Base-by-base conservation (phyloP, 805 yeast species). In the Lipomyces yamanashiensis region DNA sequence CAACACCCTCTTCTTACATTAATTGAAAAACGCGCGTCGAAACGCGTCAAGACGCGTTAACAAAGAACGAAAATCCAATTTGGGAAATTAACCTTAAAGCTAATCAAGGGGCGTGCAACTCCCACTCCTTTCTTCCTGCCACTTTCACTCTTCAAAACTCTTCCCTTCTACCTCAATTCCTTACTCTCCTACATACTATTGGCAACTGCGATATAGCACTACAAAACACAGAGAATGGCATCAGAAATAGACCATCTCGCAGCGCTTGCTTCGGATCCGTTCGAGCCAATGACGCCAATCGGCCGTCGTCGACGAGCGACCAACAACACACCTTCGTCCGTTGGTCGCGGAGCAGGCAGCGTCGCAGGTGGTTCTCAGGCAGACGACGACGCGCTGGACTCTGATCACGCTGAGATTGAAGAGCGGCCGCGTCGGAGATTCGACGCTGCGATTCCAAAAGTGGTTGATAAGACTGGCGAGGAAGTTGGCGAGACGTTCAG, bases 401-500 rank as follows among this genome's bases (percentile, higher is more conserved):
- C 52, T 15, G 66, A 63, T 15, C 48, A 56, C 43, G 51, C 58
- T 12, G 65, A 61, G 44, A 47, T 57, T 7, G 66, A 62, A 36
- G 66, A 63, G 10, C 61, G 56, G n/a, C 66, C 66, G 8, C 60
- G 68, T 9, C 49, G 55, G 4, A 41, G 61, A 19, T 36, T 33
- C 7, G 66, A 64, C 13, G 53, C 28, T 23, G 56, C 56, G 34
- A 90, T 93, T 59, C 92, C 96, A 34, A 90, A 89, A 73, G 97
- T 95, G 34, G 85, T 85, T 34, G 99, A 95, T 78, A 85, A 86
- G 53, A 91, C 97, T 2, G 98, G 97, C 63, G 98, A 92, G 74
- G 90, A 90, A 70, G 98, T 95, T 17, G 84, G 93, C 50, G 97
- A 91, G 75, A 86, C 92, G 15, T 93, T 95, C 75, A 97, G 92